A percentile compares a stretch with the other conserved stretches of the same genome.
phyloP scores from a whole-genome alignment of 2,329 filamentous ascomycete genomes.

The Penicillium corylophilum region DNA sequence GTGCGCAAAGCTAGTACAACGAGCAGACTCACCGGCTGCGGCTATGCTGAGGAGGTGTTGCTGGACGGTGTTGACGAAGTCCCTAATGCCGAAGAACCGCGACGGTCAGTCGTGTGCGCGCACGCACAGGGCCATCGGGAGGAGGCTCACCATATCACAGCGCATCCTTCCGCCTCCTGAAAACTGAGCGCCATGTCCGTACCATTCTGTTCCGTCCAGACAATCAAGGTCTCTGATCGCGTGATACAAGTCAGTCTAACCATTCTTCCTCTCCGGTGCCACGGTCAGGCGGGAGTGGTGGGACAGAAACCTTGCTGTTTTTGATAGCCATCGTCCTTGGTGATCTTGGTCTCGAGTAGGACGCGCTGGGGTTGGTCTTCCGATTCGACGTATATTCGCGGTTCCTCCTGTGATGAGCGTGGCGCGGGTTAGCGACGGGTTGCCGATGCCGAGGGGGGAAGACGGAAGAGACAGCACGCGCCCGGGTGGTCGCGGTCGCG shows the following conservation, averaged over 20 bases:
- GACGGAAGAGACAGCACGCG: conserved; percentile 11
- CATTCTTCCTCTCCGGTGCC: conserved; percentile 8
- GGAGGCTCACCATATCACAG: conserved; percentile 73
- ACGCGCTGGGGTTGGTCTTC: conserved; percentile 85
- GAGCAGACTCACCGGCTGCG: conserved; percentile 57
- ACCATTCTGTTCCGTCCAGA: conserved; percentile 91
- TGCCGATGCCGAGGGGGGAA: conserved; percentile 10
- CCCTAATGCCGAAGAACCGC: conserved; percentile 56
- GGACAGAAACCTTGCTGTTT: conserved; percentile 80
- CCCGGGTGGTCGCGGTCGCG: background rate
- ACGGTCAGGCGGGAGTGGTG: conserved; percentile 25
- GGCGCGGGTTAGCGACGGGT: conserved; percentile 2
- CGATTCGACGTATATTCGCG: conserved; percentile 85
- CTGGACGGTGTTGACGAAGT: conserved; percentile 86
- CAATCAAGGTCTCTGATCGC: conserved; percentile 82
- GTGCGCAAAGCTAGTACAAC: background rate
- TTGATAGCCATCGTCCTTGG: conserved; percentile 93
- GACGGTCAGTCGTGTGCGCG: conserved; percentile 20
- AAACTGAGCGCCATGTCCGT: conserved; percentile 98
- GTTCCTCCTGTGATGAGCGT: conserved; percentile 62
- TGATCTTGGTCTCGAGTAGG: conserved; percentile 84
- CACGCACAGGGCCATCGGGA: background rate
- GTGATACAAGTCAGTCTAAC: conserved; percentile 26
- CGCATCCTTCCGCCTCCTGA: conserved; percentile 93
- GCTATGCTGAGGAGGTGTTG: conserved; percentile 65